Base-by-base conservation (phyloP, 169 alveolate genomes). In the Cryptosporidium parvum region DNA sequence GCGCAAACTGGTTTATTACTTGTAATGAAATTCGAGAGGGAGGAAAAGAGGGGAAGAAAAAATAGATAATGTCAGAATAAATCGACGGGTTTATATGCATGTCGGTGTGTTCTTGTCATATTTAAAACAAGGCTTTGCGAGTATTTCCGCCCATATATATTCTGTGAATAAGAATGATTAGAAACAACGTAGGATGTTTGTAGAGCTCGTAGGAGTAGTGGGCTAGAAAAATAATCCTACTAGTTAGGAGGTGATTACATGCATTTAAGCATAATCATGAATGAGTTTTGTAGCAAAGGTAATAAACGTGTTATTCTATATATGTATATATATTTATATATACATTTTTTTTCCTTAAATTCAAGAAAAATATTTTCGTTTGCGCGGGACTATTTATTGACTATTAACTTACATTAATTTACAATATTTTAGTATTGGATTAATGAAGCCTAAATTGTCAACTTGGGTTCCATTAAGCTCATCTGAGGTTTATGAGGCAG, bases 381-480 rank as follows among this genome's bases (percentile, higher is more conserved):
- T 18, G n/a, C 2, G 67, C 67, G 67, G 67, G 29, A 8, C 6
- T 8, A 2, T 0, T 0, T 3, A 2, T 56, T 23, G 37, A 56
- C 67, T 56, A 0, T 2, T 56, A 56, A 16, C 8, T 9, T 56
- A 56, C 23, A 37, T 56, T 12, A 56, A 56, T 23, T 23, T 26
- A 3, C 23, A n/a, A 23, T 56, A 56, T 37, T 69, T 65, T 4
- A 65, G 29, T 23, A 42, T 39, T 35, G 51, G 23, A 29, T 26
- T 21, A 1, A 80, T 80, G 89, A 42, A 80, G 23, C 80, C 75
- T 9, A 65, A 80, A n/a, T 33, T 62, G 52, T 45, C 53, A 37
- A 45, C 89, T 26, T 80, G 89, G 89, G 45, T 48, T 80, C 89
- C 89, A 16, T 51, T 80, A 23, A 80, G 80, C 75, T 62, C 70